Evolutionary conservation across 2,329 filamentous ascomycete genomes (phyloP).

Genomic region (Rhinocladiella similis): DNA sequence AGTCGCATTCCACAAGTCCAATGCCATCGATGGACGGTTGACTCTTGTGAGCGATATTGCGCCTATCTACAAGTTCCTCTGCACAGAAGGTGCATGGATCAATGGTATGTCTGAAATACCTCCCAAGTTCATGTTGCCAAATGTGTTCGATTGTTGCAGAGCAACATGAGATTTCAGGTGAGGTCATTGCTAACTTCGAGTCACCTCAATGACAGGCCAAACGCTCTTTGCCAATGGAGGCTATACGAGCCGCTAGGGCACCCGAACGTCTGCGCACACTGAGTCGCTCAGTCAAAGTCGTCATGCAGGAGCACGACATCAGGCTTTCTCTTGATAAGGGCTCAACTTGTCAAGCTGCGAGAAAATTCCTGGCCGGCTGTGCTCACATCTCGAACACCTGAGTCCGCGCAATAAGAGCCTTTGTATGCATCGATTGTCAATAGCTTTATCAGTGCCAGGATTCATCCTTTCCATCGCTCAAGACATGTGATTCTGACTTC

Average conservation of each 20-base stretch:
- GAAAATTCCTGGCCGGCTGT: too few species aligned
- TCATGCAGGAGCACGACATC: background rate
- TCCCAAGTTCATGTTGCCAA: too few species aligned
- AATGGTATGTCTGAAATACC: constrained; percentile 36
- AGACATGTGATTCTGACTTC: too few species aligned
- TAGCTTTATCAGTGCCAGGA: too few species aligned
- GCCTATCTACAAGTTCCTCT: constrained; percentile 47
- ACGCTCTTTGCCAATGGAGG: constrained; percentile 52
- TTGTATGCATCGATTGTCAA: too few species aligned
- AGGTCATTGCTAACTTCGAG: background rate
- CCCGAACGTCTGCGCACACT: background rate
- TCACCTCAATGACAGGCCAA: constrained; percentile 7
- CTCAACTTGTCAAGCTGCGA: too few species aligned
- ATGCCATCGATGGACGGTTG: constrained; percentile 44
- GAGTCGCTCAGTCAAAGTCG: background rate
- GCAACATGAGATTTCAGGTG: constrained; percentile 1
- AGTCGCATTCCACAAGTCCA: constrained; percentile 47
- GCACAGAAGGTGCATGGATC: constrained; percentile 48
- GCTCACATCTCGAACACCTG: too few species aligned
- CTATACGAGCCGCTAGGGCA: constrained; percentile 44
- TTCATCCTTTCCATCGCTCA: too few species aligned
- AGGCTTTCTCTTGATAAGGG: background rate
- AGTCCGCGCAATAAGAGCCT: too few species aligned
- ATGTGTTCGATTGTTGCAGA: background rate
- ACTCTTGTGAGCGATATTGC: constrained; percentile 48